Base-by-base conservation (phyloP, 2,329 filamentous ascomycete species). In the Penicillium concentricum region DNA sequence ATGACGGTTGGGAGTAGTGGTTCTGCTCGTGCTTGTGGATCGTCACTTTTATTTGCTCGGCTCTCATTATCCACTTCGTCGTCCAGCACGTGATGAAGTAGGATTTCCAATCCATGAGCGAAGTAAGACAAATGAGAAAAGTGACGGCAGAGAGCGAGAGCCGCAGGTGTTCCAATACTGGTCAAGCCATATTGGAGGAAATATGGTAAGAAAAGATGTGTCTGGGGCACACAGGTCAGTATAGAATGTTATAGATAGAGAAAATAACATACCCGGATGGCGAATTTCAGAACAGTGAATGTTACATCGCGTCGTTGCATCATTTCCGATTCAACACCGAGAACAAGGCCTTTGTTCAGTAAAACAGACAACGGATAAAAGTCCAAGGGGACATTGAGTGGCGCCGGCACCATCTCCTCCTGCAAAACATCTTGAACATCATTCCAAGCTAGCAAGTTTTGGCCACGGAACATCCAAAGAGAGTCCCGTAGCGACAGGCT, bases 311-410 rank as follows among this genome's bases (percentile, higher is more conserved):
- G 87, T 55, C 94, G 85, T 74, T 97, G 93, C n/a, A 96, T 87
- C 59, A 97, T 80, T 66, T 97, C 94, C 0, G 92, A 88, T 71
- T 99, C 94, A 13, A 97, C 86, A 0, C 94, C 94, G 49, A 97
- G 81, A 2, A 97, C 81, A 57, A 97, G 91, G 1, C 91, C 93
- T 72, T 97, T 97, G 57, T 87, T 87, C n/a, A 96, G 78, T 5
- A 97, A 78, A 3, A 93, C 85, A 1, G 92, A 96, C 15, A 97
- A 78, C 0, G 94, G 94, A 68, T 97, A 97, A 73, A 97, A 99
- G 73, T 99, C 94, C n/a, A 96, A 81, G 0, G 89, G 84, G 54
- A 97, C 85, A 24, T 87, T 84, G 12, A 96, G 87, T 2, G 90
- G 85, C 9, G 84, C 81, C 2, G 90, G 88, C 4, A 95, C 74